These are phyloP conservation scores for Viola odorata DNA, from an alignment of 345 rosid species.

Conservation along the genomic window DNA sequence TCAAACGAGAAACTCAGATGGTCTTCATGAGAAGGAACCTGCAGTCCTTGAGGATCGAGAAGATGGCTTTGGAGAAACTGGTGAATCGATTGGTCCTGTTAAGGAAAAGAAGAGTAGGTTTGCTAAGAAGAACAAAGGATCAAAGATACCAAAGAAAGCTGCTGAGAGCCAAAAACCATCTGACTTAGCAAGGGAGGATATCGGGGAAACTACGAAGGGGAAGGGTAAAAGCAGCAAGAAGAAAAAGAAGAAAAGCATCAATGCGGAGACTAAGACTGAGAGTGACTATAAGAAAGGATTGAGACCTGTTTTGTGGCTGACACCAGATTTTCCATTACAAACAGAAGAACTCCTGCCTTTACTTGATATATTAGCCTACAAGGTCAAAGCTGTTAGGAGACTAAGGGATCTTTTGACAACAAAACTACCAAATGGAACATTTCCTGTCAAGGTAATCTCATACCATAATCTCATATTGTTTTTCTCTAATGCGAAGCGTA, in stretches of 20 bases:
- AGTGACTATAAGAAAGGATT: constrained; percentile 90
- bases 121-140: constrained; percentile 77
- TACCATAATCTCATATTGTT: not conserved
- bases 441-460: constrained; percentile 84
- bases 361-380: constrained; percentile 94
- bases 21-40: constrained; percentile 58
- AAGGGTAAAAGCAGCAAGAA: constrained; percentile 73
- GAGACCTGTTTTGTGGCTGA: constrained; percentile 93
- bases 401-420: constrained; percentile 97
- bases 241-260: constrained; percentile 68
- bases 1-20: constrained; percentile 48
- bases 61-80: constrained; percentile 60
- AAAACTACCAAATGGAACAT: constrained; percentile 85
- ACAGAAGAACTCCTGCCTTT: constrained; percentile 92
- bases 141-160: constrained; percentile 46
- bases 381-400: constrained; percentile 94
- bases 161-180: constrained; percentile 54
- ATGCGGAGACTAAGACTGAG: constrained; percentile 58
- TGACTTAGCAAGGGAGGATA: constrained; percentile 55
- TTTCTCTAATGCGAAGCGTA: not conserved
- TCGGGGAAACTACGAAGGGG: constrained; percentile 53
- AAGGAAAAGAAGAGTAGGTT: constrained; percentile 97
- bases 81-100: constrained; percentile 44
- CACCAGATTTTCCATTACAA: constrained; percentile 87
- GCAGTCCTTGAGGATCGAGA: constrained; percentile 45